These are phyloP conservation scores for Cladosporium sphaerospermum DNA, from an alignment of 2,329 filamentous ascomycete genomes.

Conservation along the genomic window DNA sequence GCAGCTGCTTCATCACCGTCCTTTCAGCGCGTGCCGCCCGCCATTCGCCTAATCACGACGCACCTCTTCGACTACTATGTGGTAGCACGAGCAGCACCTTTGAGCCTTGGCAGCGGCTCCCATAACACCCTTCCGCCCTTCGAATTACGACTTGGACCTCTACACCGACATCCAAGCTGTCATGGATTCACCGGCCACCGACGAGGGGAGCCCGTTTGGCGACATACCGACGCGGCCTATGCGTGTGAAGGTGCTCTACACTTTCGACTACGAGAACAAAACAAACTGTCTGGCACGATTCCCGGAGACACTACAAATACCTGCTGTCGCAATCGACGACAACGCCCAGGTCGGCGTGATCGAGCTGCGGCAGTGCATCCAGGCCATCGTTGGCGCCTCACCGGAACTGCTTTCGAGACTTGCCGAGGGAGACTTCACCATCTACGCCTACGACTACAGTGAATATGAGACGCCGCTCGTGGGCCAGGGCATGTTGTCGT, in stretches of 20 bases:
- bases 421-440: slow-evolving; percentile 73
- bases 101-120: slow-evolving; percentile 20
- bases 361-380: slow-evolving; percentile 78
- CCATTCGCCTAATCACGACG: neutral
- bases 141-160: slow-evolving; percentile 19
- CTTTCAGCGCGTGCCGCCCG: neutral
- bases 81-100: slow-evolving; percentile 22
- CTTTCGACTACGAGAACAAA: slow-evolving; percentile 83
- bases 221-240: slow-evolving; percentile 38
- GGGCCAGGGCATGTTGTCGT: slow-evolving; percentile 90
- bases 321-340: slow-evolving; percentile 75
- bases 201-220: slow-evolving; percentile 23
- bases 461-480: slow-evolving; percentile 90
- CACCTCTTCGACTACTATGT: slow-evolving; percentile 18
- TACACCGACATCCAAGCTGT: slow-evolving; percentile 21
- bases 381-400: slow-evolving; percentile 71
- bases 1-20: neutral
- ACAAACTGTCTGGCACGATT: slow-evolving; percentile 84
- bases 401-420: slow-evolving; percentile 75
- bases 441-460: slow-evolving; percentile 95
- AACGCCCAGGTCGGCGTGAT: slow-evolving; percentile 76
- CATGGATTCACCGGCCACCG: slow-evolving; percentile 11
- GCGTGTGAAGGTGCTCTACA: slow-evolving; percentile 90
- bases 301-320: slow-evolving; percentile 71
- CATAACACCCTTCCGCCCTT: slow-evolving; percentile 12